These are phyloP conservation scores for Desmodesmus armatus DNA, from an alignment of 139 green algal species.

Conservation along the genomic window DNA sequence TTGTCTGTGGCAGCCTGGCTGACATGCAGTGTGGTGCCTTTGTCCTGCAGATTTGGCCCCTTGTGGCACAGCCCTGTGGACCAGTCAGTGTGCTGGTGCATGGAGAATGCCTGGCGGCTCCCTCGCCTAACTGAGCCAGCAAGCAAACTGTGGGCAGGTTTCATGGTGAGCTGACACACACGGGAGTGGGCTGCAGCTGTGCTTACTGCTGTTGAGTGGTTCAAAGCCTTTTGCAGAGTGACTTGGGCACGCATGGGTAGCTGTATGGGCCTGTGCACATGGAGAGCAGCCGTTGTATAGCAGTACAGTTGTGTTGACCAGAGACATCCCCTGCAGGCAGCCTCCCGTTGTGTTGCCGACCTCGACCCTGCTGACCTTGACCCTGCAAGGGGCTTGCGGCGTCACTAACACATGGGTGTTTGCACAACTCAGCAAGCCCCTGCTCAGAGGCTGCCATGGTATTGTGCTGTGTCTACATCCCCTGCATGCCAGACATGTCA, in stretches of 20 bases:
- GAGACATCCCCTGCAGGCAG: too few relatives aligned
- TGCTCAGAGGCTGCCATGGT: too few relatives aligned
- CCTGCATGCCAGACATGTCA: too few relatives aligned
- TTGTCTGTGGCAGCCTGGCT: neutral
- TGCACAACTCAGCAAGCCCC: too few relatives aligned
- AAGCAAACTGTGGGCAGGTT: neutral
- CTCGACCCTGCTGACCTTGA: too few relatives aligned
- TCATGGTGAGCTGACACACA: neutral
- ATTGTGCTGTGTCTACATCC: too few relatives aligned
- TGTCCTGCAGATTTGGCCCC: neutral
- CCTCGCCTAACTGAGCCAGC: neutral
- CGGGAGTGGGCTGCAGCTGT: neutral
- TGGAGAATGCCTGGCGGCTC: neutral
- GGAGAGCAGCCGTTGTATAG: neutral
- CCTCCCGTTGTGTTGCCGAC: too few relatives aligned
- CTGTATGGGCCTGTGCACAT: neutral
- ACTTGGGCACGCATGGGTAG: too few relatives aligned
- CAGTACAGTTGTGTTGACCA: too few relatives aligned
- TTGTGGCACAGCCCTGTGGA: conserved; percentile 1
- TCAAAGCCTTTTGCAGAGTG: too few relatives aligned
- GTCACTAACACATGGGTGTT: too few relatives aligned
- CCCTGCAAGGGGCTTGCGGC: too few relatives aligned
- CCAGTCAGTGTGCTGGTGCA: neutral
- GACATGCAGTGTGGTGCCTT: neutral
- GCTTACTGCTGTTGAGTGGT: neutral